Evolutionary conservation across 805 yeast genomes (phyloP).

Genomic region (Vanderwaltozyma tropicalis): DNA sequence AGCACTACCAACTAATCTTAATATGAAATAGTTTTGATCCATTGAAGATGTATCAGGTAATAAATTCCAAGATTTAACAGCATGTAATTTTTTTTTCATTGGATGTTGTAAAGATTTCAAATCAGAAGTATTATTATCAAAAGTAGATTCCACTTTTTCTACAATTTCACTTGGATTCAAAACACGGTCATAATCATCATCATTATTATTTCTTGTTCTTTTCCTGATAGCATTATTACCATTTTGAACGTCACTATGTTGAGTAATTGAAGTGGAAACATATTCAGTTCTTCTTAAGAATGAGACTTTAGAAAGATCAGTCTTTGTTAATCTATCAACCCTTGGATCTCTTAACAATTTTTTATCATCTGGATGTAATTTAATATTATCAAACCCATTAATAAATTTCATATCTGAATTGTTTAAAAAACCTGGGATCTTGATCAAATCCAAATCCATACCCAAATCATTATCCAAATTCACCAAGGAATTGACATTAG

Average conservation of each 20-base stretch:
- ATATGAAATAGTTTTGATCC: constrained; percentile 61
- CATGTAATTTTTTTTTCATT: constrained; percentile 55
- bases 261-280: constrained; percentile 46
- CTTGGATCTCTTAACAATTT: constrained; percentile 74
- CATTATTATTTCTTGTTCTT: constrained; percentile 10
- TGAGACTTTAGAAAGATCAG: constrained; percentile 40
- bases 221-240: constrained; percentile 6
- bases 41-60: constrained; percentile 86
- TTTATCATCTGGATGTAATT: constrained; percentile 69
- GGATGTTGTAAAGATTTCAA: constrained; percentile 59
- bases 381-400: constrained; percentile 31
- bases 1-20: constrained; percentile 51
- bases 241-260: constrained; percentile 26
- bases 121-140: constrained; percentile 47
- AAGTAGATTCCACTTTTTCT: constrained; percentile 58
- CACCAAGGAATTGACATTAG: constrained; percentile 55
- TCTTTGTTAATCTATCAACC: constrained; percentile 27
- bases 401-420: constrained; percentile 40
- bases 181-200: constrained; percentile 16
- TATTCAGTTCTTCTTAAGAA: constrained; percentile 93
- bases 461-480: constrained; percentile 57
- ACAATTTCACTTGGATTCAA: constrained; percentile 21
- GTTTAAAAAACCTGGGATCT: constrained; percentile 59
- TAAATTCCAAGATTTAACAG: constrained; percentile 68
- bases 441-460: constrained; percentile 62